These are phyloP conservation scores for Candida sithepensis DNA, from an alignment of 805 yeast species.

Conservation along the genomic window DNA sequence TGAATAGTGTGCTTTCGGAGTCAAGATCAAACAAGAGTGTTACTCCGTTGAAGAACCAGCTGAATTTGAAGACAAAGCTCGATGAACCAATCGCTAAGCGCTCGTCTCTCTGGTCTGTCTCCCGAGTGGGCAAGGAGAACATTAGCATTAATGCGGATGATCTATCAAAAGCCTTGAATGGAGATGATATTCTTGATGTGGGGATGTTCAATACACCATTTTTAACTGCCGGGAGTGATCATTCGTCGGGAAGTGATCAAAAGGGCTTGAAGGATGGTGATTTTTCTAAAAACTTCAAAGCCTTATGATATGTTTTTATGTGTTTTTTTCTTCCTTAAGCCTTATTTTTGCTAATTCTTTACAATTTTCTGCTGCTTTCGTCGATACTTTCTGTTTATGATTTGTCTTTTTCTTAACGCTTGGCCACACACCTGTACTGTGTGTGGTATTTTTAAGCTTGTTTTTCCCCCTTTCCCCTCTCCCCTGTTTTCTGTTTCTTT, in stretches of 20 bases:
- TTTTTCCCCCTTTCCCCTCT: not conserved
- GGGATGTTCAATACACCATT: conserved; percentile 8
- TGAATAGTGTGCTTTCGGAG: not conserved
- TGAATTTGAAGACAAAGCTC: conserved; percentile 2
- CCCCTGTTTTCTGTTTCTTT: not conserved
- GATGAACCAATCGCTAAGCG: not conserved
- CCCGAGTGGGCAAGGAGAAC: conserved; percentile 8
- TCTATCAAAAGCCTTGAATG: conserved; percentile 23
- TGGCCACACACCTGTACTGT: too few relatives aligned
- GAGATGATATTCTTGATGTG: conserved; percentile 5
- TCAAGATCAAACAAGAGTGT: not conserved
- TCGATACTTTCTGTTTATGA: too few relatives aligned
- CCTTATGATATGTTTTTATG: not conserved
- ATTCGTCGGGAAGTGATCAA: not conserved
- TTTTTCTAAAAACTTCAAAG: not conserved
- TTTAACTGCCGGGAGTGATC: not conserved
- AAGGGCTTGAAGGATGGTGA: conserved; percentile 1
- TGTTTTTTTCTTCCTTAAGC: not conserved
- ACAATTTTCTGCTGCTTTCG: too few relatives aligned
- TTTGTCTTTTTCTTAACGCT: too few relatives aligned
- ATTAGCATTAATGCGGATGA: conserved; percentile 31
- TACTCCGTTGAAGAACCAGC: not conserved
- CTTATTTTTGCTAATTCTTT: not conserved
- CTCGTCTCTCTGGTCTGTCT: not conserved
- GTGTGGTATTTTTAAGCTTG: not conserved